Evolutionary conservation across 177 flowering plant species (phyloP).

Genomic region (Vitis hybrid): DNA sequence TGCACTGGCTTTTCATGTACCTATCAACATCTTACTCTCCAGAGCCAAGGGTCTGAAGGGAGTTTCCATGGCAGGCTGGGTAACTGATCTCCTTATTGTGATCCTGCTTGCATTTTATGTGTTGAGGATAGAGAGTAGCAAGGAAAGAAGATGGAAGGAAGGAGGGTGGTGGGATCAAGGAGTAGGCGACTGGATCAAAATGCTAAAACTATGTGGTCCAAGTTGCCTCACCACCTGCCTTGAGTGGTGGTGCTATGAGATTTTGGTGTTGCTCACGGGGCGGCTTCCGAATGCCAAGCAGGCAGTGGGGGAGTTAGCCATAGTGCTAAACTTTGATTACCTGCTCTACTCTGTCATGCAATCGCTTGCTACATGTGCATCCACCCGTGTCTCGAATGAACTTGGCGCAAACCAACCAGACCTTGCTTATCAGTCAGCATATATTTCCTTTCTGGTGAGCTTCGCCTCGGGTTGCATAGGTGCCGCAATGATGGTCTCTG

Average conservation of each 20-base stretch:
- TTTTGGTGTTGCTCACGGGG: slow-evolving; percentile 79
- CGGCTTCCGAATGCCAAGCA: slow-evolving; percentile 56
- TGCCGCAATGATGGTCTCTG: slow-evolving; percentile 48
- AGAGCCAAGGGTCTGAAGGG: slow-evolving; percentile 65
- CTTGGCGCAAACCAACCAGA: slow-evolving; percentile 63
- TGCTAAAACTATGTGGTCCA: slow-evolving; percentile 63
- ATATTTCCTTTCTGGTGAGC: slow-evolving; percentile 40
- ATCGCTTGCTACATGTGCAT: slow-evolving; percentile 69
- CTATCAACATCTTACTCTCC: slow-evolving; percentile 60
- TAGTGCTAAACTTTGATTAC: slow-evolving; percentile 89
- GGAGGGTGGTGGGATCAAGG: slow-evolving; percentile 85
- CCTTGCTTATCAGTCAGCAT: slow-evolving; percentile 49
- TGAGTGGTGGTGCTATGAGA: slow-evolving; percentile 98
- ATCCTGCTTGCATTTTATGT: slow-evolving; percentile 48
- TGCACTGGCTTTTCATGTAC: slow-evolving; percentile 62
- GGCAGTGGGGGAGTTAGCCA: slow-evolving; percentile 63
- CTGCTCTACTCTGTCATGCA: slow-evolving; percentile 80
- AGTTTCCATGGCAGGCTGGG: slow-evolving; percentile 76
- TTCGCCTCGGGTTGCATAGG: slow-evolving; percentile 50
- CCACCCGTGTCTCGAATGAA: slow-evolving; percentile 81
- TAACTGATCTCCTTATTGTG: slow-evolving; percentile 55
- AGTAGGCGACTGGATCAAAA: slow-evolving; percentile 48
- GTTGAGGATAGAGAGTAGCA: slow-evolving; percentile 31
- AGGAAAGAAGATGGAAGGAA: slow-evolving; percentile 46
- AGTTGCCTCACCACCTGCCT: slow-evolving; percentile 92